Evolutionary conservation across 1,284 basidiomycete species (phyloP), one percentile per base, ranked within the genome.

Genomic region (Ganoderma sp.): DNA sequence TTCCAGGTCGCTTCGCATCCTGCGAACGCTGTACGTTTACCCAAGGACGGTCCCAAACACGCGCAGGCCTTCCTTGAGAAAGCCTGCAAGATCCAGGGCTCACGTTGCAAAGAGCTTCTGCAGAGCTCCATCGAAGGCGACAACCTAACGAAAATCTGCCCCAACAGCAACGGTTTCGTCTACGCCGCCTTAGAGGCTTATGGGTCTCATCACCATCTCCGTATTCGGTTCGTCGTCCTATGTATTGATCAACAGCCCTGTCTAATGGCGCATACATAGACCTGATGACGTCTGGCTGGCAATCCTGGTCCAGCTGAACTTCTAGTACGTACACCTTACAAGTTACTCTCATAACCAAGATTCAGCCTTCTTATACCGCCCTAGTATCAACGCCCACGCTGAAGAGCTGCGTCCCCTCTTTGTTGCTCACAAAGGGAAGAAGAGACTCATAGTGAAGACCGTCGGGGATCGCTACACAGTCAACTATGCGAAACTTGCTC

Each of bases 161-260:
- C 54, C 54, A 32, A 56, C 10, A 56, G 54, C 54, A 56, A 56
- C 54, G 54, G 54, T 7, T 56, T 56, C 17, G 54, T 56, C 6
- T 34, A 56, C 12, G 54, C 54, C 14, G 54, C 17, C 54, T 28
- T 50, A 10, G 22, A 50, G 10, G 48, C 48, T 25, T 58, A 58
- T n/a, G 56, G 56, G 10, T 70, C 85, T 99, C 58, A 97, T 94
- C 79, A 95, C 93, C 85, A 99, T 99, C 82, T 98, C 97, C 76
- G 70, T 9, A 58, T 58, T n/a, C 32, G 56, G 56, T 58, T 8
- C 25, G 54, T 34, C 5, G 5, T 56, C 17, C 2, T 9, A 15
- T 56, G 32, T 1, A 15, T 32, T 14, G 52, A 48, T 48, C 52
- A 32, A 7, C 9, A 9, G 34, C 34, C 34, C 34, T 17, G 34